Evolutionary conservation across 768 basidiomycete genomes (phyloP).

Genomic region (Tylopilus plumbeoviolaceoides): DNA sequence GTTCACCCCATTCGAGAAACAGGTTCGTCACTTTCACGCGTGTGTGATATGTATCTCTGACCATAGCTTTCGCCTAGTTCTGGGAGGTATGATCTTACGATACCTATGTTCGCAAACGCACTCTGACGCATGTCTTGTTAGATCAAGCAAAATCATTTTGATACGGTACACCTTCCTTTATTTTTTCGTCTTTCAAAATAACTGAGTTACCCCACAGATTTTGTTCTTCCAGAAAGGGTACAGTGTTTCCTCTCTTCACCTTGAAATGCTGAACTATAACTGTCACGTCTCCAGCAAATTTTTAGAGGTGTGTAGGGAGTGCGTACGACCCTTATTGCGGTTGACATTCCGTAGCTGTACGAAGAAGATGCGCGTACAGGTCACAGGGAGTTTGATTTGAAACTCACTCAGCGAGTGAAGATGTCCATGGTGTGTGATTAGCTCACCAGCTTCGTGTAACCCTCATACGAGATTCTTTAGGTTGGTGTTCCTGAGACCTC

Average conservation of each 20-base stretch:
- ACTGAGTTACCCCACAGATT: constrained; percentile 41
- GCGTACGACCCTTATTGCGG: neutral
- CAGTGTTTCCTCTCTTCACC: constrained; percentile 5
- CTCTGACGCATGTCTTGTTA: constrained; percentile 32
- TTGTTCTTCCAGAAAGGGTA: constrained; percentile 99
- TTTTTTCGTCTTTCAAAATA: constrained; percentile 9
- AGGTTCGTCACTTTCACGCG: constrained; percentile 39
- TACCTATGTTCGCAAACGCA: neutral
- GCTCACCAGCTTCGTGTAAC: neutral
- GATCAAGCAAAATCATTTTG: constrained; percentile 97
- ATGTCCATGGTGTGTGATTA: constrained; percentile 88
- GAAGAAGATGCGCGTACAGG: constrained; percentile 94
- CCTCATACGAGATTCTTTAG: constrained; percentile 36
- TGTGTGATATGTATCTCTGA: neutral
- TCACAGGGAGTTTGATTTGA: constrained; percentile 92
- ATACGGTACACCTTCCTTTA: constrained; percentile 56
- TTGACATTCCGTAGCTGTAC: constrained; percentile 51
- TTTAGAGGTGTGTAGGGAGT: constrained; percentile 50
- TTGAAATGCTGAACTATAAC: neutral
- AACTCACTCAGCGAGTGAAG: constrained; percentile 87
- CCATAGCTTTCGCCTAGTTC: constrained; percentile 41
- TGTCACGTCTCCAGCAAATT: constrained; percentile 60
- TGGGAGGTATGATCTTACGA: constrained; percentile 54
- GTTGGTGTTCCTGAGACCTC: constrained; percentile 94
- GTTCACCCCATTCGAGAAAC: constrained; percentile 96